Percentiles rank a stretch among this genome's conserved stretches.
Conservation (phyloP, 2,329 filamentous ascomycete genomes). For the Alternaria triticina region DNA sequence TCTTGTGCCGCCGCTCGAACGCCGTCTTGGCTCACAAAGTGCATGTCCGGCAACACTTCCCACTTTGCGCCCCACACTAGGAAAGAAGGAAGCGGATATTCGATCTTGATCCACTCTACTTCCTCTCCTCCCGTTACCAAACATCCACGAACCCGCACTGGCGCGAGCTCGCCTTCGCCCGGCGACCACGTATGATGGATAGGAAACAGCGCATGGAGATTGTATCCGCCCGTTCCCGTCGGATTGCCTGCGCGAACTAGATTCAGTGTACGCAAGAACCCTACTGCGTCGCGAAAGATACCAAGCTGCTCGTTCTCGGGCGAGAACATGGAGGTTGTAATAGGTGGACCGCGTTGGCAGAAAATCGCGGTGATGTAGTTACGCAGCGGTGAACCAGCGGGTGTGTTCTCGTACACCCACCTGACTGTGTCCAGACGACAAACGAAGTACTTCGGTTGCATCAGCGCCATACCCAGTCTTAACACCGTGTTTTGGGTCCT, state of each 20-base stretch:
- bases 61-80: constrained; percentile 8
- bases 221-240: not conserved
- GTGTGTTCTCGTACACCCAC: constrained; percentile 12
- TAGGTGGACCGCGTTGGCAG: not conserved
- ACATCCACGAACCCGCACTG: not conserved
- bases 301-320: not conserved
- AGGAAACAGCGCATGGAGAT: not conserved
- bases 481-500: constrained; percentile 9
- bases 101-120: not conserved
- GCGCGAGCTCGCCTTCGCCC: not conserved
- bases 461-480: constrained; percentile 14
- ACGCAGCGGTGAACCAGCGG: not conserved
- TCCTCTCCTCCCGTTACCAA: not conserved
- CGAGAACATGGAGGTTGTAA: not conserved
- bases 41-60: constrained; percentile 6
- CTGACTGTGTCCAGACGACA: not conserved
- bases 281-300: not conserved
- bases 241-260: not conserved
- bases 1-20: not conserved
- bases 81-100: constrained; percentile 3
- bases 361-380: not conserved
- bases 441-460: not conserved
- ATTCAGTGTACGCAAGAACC: not conserved
- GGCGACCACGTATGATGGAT: not conserved
- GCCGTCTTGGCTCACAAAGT: not conserved